These are phyloP conservation scores for Arabidopsis arenosa DNA, from an alignment of 345 rosid species.

Conservation along the genomic window DNA sequence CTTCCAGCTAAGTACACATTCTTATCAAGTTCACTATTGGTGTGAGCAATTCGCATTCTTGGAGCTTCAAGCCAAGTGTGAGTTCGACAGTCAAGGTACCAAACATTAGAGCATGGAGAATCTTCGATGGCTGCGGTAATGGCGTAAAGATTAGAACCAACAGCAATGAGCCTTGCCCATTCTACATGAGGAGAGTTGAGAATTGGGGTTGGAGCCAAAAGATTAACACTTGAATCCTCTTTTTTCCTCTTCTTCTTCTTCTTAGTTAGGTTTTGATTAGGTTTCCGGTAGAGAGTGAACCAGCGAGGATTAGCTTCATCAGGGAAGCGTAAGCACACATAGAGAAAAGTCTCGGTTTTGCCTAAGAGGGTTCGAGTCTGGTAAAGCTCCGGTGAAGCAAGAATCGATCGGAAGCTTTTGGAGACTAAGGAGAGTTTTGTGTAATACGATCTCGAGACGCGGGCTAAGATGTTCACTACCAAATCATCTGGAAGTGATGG, in stretches of 20 bases:
- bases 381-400: neutral
- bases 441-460: neutral
- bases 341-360: neutral
- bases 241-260: neutral
- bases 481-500: neutral
- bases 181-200: neutral
- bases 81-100: too few relatives aligned
- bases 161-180: neutral
- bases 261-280: neutral
- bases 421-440: neutral
- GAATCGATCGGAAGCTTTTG: neutral
- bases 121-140: too few relatives aligned
- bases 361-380: neutral
- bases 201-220: neutral
- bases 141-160: too few relatives aligned
- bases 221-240: neutral
- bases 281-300: neutral
- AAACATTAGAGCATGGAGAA: too few relatives aligned
- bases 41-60: too few relatives aligned
- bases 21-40: too few relatives aligned
- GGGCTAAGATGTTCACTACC: neutral
- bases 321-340: neutral
- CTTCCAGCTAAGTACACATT: too few relatives aligned
- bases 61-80: too few relatives aligned
- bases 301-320: neutral